These are phyloP conservation scores for Haematococcus lacustris DNA, from an alignment of 139 green algal species.

Conservation along the genomic window DNA sequence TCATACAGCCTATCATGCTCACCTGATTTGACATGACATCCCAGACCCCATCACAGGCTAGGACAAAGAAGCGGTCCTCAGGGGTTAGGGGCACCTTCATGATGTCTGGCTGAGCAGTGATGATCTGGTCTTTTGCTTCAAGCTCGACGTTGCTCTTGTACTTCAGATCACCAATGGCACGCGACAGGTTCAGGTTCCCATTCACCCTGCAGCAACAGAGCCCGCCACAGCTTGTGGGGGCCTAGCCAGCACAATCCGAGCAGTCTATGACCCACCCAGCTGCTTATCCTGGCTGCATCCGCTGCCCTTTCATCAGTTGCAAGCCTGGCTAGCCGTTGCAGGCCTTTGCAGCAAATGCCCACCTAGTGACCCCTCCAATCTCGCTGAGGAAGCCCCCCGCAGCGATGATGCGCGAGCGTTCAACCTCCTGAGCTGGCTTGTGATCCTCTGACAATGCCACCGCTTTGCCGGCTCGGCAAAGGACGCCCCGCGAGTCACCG, in stretches of 20 bases:
- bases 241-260: too few relatives aligned
- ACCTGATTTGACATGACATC: slow-evolving; percentile 83
- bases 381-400: slow-evolving; percentile 60
- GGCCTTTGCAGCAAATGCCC: too few relatives aligned
- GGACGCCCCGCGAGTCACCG: slow-evolving; percentile 78
- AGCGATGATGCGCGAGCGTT: slow-evolving; percentile 70
- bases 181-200: slow-evolving; percentile 89
- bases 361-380: slow-evolving; percentile 32
- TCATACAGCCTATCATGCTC: too few relatives aligned
- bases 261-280: neutral
- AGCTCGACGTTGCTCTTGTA: slow-evolving; percentile 74
- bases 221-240: too few relatives aligned
- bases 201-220: slow-evolving; percentile 86
- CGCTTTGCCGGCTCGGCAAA: slow-evolving; percentile 55
- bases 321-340: too few relatives aligned
- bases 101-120: slow-evolving; percentile 76
- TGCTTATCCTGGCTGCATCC: neutral
- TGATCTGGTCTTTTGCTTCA: slow-evolving; percentile 59
- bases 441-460: slow-evolving; percentile 76
- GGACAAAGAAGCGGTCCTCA: slow-evolving; percentile 83
- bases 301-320: too few relatives aligned
- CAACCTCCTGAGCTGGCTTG: slow-evolving; percentile 69
- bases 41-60: slow-evolving; percentile 90
- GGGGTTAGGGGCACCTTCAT: slow-evolving; percentile 31
- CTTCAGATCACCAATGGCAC: slow-evolving; percentile 92